Evolutionary conservation across 1,284 basidiomycete genomes (phyloP), one percentile per base, ranked within the genome.

Genomic region (Ceratobasidium sp.): DNA sequence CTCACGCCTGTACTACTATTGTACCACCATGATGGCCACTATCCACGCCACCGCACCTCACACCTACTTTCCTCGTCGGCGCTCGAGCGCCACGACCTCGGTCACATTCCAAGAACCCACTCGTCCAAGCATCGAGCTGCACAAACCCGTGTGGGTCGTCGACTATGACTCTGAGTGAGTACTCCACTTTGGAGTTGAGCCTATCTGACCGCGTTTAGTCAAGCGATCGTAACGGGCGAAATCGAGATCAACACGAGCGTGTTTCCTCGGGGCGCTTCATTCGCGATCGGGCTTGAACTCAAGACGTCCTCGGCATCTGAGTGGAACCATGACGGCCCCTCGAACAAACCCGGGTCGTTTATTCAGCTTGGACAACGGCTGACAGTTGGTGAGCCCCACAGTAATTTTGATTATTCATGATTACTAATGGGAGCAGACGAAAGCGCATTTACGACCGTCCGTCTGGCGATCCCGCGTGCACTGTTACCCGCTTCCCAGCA

Each of bases 241-340:
- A 72, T 72, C 60, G 71, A 72, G 35, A 60, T 72, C 29, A 55
- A 72, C 38, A 58, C 71, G 13, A 57, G 60, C 15, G 58, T 69
- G 42, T 72, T 72, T 50, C 64, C 71, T 31, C 62, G 55, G 52
- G 60, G 52, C 34, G 69, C 69, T 22, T 57, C 68, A 32, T 72
- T 72, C 49, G 54, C 68, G 17, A 67, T 72, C 42, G 62, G 62
- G 8, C 17, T 65, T 15, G 62, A 65, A 20, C 62, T 65, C 38
- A 65, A 53, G 50, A 53, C 62, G 32, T 34, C 47, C 62, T 27
- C 47, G 7, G 62, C 40, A 35, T 65, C 62, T 17, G 71, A 72
- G 38, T 72, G 71, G 71, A 72, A 72, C 60, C 71, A 72, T 32
- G 71, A 72, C 58, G 69, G 68, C 1, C 60, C 68, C 25, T 67